Base-by-base conservation (phyloP, 345 rosid genomes). In the Dipteronia sinensis region DNA sequence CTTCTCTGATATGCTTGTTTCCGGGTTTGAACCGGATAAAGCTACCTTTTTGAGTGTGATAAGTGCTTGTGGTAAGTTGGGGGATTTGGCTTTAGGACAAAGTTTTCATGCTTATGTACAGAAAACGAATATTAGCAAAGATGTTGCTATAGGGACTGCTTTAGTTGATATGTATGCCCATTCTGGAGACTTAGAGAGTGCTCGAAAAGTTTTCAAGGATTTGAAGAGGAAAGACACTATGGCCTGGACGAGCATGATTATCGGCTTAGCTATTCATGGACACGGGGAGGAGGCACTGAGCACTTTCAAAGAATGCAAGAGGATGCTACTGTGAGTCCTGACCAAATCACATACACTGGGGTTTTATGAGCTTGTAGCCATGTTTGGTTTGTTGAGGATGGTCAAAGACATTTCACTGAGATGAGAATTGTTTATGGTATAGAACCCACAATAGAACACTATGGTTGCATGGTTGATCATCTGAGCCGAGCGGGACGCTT, bases 181-280 rank as follows among this genome's bases (percentile, higher is more conserved):
- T 74, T 65, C 62, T 0, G 83, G 85, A 27, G 85, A 82, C 44
- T 71, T 81, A 40, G 70, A 70, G 75, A 69, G 65, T 34, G 81
- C 63, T 0, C 77, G 62, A 22, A 67, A 25, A 29, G 72, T 44
- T 1, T 82, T 82, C 38, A 46, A 67, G 47, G 77, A 61, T 40
- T 65, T 84, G 11, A 74, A 80, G 51, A 75, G 31, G 68, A 87
- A 80, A 78, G 89, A 82, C 82, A 71, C 82, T 12, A 77, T 85
- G 66, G 83, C 89, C 38, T 89, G 89, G 93, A 86, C 90, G 0
- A 80, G 80, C 56, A 77, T 84, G 82, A 81, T 89, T 79, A 85
- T 83, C 1, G 89, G 87, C 15, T 82, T 89, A 74, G 92, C 90
- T n/a, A 87, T 81, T 78, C 88, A 87, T 13, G 92, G 90, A 8